Base-by-base conservation (phyloP, 202 grass and related monocot species). In the Eragrostis tef region DNA sequence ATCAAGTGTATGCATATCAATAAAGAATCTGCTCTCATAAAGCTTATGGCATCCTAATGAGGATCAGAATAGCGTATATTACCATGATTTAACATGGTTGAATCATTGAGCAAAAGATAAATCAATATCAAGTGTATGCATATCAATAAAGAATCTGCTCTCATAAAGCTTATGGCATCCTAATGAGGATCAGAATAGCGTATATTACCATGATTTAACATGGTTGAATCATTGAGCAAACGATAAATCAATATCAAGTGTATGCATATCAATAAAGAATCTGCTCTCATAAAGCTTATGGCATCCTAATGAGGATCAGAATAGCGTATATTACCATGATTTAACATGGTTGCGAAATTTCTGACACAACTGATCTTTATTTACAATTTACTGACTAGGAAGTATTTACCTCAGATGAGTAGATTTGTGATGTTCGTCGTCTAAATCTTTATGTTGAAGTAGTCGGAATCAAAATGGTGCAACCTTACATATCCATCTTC, bases 401-500 rank as follows among this genome's bases (percentile, higher is more conserved):
- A n/a, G n/a, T 1, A 36, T 64, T 64, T 78, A 86, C 83, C 87
- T 86, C 9, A 0, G 48, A 71, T 11, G 7, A 73, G 65, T 53
- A 5, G 34, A 39, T 39, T 41, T 56, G 64, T 21, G 45, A 9
- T 46, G 34, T 68, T 36, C 6, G 12, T 19, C 13, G 29, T 42
- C 75, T 87, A 96, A 84, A 96, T 90, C 56, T 88, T 89, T 48
- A 92, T 90, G 74, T 83, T 95, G 87, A 91, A 96, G 83, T 99
- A 99, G 5, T 96, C 96, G 0, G 79, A 61, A 83, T 95, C 90
- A 86, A 99, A 99, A 85, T 95, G 93, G 83, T 93, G 96, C 77
- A 99, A 75, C 63, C 92, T 90, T 29, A 99, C 96, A 46, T 99
- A 99, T 70, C 93, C 96, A 90, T 99, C 96, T 83, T 99, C 93